Evolutionary conservation across 1,284 basidiomycete genomes (phyloP).

Genomic region (Hortiboletus rubellus): DNA sequence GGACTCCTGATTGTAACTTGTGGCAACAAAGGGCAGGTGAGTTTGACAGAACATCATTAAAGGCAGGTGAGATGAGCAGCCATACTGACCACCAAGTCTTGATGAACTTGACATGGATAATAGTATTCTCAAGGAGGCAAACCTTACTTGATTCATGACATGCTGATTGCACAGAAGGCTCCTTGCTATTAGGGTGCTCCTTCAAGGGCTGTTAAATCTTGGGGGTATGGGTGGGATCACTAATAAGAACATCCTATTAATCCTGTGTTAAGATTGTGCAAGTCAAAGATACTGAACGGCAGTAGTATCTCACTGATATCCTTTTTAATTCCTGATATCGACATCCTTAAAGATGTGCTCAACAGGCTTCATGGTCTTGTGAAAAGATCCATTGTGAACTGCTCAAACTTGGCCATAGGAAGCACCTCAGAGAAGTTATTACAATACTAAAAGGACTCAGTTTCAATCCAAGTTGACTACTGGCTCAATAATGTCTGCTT

Average conservation of each 20-base stretch:
- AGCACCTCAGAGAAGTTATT: slow-evolving; percentile 97
- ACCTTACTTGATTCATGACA: no score
- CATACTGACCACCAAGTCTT: no score
- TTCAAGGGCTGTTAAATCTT: slow-evolving; percentile 97
- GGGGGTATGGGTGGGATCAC: slow-evolving; percentile 98
- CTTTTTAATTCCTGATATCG: slow-evolving; percentile 87
- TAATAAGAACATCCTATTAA: slow-evolving; percentile 78
- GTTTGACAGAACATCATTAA: no score
- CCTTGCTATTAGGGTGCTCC: slow-evolving; percentile 88
- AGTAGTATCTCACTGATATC: slow-evolving; percentile 80
- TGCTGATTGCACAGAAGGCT: slow-evolving; percentile 54
- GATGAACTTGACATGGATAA: no score
- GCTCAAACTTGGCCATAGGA: slow-evolving; percentile 98
- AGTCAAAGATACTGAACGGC: slow-evolving; percentile 18
- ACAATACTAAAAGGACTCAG: slow-evolving; percentile 92
- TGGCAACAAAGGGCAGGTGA: no score
- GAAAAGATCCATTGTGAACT: slow-evolving; percentile 98
- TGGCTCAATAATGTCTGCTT: slow-evolving; percentile 96
- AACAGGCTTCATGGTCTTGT: slow-evolving; percentile 99
- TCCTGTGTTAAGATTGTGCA: not conserved
- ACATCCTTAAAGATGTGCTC: slow-evolving; percentile 99
- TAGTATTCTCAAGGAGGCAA: no score
- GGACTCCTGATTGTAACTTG: no score
- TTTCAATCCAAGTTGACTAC: slow-evolving; percentile 85
- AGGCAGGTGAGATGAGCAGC: no score